Evolutionary conservation across 345 rosid species (phyloP).

Genomic region (Brassica incana): DNA sequence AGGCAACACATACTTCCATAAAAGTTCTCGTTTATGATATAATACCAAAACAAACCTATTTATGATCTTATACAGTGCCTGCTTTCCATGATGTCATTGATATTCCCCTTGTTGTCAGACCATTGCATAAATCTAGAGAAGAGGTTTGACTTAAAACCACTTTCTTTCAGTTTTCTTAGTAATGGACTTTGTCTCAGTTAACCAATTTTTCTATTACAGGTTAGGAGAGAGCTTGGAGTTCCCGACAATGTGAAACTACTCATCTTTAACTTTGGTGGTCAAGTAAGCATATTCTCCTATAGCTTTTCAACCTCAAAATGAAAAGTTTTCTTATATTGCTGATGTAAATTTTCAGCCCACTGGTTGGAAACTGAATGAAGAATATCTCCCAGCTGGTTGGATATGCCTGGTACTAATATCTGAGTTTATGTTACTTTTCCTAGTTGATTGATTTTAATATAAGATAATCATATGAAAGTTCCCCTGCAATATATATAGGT

Average conservation of each 20-base stretch:
- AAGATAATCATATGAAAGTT: background rate
- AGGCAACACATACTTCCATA: background rate
- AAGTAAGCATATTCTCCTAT: conserved; percentile 46
- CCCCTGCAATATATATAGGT: conserved; percentile 42
- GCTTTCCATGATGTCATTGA: conserved; percentile 91
- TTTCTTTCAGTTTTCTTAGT: background rate
- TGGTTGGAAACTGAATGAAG: conserved; percentile 84
- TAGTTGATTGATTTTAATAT: background rate
- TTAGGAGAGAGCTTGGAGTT: conserved; percentile 76
- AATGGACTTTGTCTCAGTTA: background rate
- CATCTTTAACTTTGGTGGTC: conserved; percentile 92
- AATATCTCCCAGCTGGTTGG: conserved; percentile 86
- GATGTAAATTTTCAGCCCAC: conserved; percentile 59
- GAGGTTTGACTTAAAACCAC: conserved; percentile 50
- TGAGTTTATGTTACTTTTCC: background rate
- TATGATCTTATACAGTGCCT: conserved; percentile 60
- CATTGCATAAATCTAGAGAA: conserved; percentile 66
- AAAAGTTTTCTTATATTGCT: background rate
- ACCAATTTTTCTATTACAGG: conserved; percentile 37
- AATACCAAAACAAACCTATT: background rate
- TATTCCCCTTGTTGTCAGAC: conserved; percentile 90
- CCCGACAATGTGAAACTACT: conserved; percentile 74
- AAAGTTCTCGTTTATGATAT: background rate
- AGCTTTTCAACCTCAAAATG: background rate
- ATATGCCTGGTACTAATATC: conserved; percentile 68